Evolutionary conservation across 768 basidiomycete genomes (phyloP).

Genomic region (Melanogaster broomeanus): DNA sequence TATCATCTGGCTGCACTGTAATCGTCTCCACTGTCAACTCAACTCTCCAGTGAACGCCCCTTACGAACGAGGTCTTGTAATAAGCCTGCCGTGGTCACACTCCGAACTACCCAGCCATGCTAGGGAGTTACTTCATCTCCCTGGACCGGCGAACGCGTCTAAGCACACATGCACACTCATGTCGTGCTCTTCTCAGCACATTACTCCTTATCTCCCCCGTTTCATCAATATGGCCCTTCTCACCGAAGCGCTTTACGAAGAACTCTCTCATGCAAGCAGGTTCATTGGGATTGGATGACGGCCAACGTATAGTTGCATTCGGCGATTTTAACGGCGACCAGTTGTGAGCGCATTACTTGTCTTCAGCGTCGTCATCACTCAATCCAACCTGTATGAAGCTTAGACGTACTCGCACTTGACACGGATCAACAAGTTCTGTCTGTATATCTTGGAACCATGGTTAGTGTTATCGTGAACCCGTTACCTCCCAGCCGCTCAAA

Average conservation of each 20-base stretch:
- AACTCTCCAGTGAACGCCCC: background rate
- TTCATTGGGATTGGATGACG: conserved; percentile 70
- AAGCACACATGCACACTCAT: background rate
- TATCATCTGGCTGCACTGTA: background rate
- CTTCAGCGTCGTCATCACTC: background rate
- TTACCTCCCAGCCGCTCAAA: conserved; percentile 3
- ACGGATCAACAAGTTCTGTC: conserved; percentile 77
- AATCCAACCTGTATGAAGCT: conserved; percentile 40
- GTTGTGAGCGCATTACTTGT: conserved; percentile 56
- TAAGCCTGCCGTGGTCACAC: background rate
- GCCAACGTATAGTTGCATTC: conserved; percentile 79
- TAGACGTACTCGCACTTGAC: conserved; percentile 79
- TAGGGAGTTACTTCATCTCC: background rate
- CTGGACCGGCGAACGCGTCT: background rate
- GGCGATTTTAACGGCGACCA: conserved; percentile 98
- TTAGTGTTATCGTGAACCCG: conserved; percentile 31
- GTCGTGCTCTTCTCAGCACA: conserved; percentile 11
- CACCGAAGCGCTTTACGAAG: conserved; percentile 79
- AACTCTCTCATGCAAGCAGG: conserved; percentile 84
- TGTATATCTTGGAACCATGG: conserved; percentile 85
- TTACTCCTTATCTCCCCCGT: conserved; percentile 22
- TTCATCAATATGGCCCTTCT: conserved; percentile 75
- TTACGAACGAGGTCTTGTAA: background rate
- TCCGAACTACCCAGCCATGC: conserved; percentile 8
- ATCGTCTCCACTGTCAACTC: background rate